Percentiles rank a stretch among this genome's conserved stretches.
These are phyloP conservation scores for Pythium chondricola DNA, from an alignment of 352 stramenopile genomes.

Conservation along the genomic window DNA sequence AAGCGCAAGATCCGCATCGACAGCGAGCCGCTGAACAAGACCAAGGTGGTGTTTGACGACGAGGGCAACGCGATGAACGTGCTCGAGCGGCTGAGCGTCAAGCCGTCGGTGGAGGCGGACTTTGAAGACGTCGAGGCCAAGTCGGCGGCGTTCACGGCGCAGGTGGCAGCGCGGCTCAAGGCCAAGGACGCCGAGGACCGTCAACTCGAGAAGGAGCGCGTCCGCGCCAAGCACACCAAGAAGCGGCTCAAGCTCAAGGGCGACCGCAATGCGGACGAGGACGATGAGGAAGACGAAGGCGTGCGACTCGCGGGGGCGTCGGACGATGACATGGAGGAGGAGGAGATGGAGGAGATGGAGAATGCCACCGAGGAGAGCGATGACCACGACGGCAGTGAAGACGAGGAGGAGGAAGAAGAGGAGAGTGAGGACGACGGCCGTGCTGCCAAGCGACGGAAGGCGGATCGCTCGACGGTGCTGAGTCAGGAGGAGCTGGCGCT, in stretches of 20 bases:
- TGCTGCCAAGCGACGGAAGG: conserved; percentile 25
- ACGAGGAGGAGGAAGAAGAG: conserved; percentile 22
- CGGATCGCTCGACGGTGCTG: conserved; percentile 40
- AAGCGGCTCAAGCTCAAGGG: conserved; percentile 82
- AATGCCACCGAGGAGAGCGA: conserved; percentile 24
- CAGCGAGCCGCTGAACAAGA: conserved; percentile 49
- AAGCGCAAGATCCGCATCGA: conserved; percentile 78
- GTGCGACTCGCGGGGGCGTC: conserved; percentile 15
- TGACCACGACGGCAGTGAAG: conserved; percentile 5
- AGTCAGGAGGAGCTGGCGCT: conserved; percentile 79
- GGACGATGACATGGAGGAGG: conserved; percentile 21
- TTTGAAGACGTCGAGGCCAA: conserved; percentile 68
- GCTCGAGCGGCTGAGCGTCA: conserved; percentile 51
- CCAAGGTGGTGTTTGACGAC: conserved; percentile 94
- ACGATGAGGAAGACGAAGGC: conserved; percentile 34
- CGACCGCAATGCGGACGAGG: conserved; percentile 26
- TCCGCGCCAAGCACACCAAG: conserved; percentile 88
- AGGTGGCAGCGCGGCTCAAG: conserved; percentile 62
- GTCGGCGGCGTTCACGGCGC: conserved; percentile 49
- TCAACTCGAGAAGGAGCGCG: conserved; percentile 77
- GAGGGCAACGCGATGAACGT: conserved; percentile 82
- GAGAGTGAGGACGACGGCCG: conserved; percentile 16
- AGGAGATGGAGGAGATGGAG: conserved; percentile 25
- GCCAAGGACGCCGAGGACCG: conserved; percentile 80
- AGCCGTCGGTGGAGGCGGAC: conserved; percentile 24